Evolutionary conservation across 768 basidiomycete species (phyloP), one percentile per base, ranked within the genome.

Genomic region (Leccinum disarticulatum): DNA sequence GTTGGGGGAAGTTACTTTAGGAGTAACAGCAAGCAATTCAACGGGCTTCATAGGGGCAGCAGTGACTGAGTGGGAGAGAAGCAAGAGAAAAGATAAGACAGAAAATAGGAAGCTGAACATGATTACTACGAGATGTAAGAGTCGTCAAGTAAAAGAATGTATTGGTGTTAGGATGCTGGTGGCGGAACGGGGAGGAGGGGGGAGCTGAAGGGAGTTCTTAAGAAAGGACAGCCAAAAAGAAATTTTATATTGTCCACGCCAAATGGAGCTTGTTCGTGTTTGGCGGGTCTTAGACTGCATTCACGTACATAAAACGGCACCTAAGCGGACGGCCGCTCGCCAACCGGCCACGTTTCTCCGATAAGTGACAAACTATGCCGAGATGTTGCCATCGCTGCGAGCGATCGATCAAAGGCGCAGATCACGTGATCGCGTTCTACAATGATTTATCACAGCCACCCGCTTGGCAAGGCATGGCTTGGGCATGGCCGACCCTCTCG

Each of bases 1-100:
- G n/a, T 52, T 56, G 30, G 83, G 84, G 11, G 57, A 59, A 27
- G 72, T 80, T 66, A 85, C 79, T 3, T 59, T 61, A 2, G 83
- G 83, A 43, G 71, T 76, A 62, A 73, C 72, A 61, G 77, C 77
- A 56, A 79, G 63, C 53, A 76, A 56, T 56, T 74, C 64, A 35
- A 65, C 64, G 17, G 75, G 68, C 0, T 67, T 60, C 11, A 71
- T 31, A 14, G 73, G 73, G 15, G 69, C 70, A 36, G 73, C 67
- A 49, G 59, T 57, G 59, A 68, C 71, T 53, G 72, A 50, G 56
- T 68, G 62, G 51, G 69, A 56, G 55, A 73, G 59, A 33, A 56
- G 60, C 58, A 76, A 58, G 54, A 77, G 41, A 53, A 78, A 62
- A 62, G 68, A 73, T 66, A 79, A 61, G 53, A 70, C 56, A 49